Base-by-base conservation (phyloP, 371 early-diverging fungal genomes). In the Batkoa obscura region DNA sequence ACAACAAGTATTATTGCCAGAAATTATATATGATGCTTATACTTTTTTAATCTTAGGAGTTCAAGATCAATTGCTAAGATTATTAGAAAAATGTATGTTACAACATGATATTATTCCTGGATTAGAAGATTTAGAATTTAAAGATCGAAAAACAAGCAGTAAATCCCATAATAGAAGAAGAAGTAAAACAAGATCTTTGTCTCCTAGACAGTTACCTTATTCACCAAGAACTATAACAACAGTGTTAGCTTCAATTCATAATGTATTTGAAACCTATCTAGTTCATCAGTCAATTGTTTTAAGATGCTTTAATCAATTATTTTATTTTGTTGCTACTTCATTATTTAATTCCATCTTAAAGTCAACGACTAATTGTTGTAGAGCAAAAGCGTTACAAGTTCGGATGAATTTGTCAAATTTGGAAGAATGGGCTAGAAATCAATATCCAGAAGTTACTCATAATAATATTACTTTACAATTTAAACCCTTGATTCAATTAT, bases 271-370 rank as follows among this genome's bases (percentile, higher is more conserved):
- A 55, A 63, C 68, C 0, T 72, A 75, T 52, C 69, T 75, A 41
- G 72, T 87, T 2, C 90, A 83, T 59, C 78, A 75, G 33, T 65
- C 69, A 10, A 78, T 90, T 51, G 68, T 77, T 17, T 70, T 76
- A 51, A 81, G 85, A 42, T 67, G 78, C 2, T 59, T 88, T 35
- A 67, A 69, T 8, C 89, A 90, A 60, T 59, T 88, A 30, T 72
- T 87, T 60, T 76, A 84, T 62, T 83, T 73, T 58, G 59, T 88
- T n/a, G 75, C 81, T 15, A 71, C 78, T 54, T 83, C 82, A 61
- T 51, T 85, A 35, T 89, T 92, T 65, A 92, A 92, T 63, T 74
- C 74, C 1, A 81, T 94, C 61, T 63, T 92, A 50, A 70, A 69
- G 2, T 75, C 73, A 60, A 76, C 79, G 54, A 75, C 76, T 38